A percentile compares a stretch with the other conserved stretches of the same genome.
Evolutionary conservation across 306 rosid genomes (phyloP).

Genomic region (Cucurbita maxima): DNA sequence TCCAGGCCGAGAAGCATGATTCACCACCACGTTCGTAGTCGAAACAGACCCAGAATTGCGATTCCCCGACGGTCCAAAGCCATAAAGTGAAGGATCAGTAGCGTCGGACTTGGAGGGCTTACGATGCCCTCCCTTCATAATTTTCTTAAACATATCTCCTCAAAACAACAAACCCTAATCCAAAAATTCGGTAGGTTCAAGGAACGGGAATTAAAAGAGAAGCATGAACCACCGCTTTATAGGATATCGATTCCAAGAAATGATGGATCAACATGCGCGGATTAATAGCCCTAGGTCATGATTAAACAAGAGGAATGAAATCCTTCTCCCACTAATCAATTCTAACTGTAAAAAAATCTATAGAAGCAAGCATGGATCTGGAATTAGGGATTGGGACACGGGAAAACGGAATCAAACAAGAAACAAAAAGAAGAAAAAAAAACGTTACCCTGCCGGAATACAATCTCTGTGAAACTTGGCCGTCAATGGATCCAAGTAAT

Average conservation of each 20-base stretch:
- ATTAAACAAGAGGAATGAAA: slow-evolving; percentile 12
- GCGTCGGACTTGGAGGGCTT: slow-evolving; percentile 86
- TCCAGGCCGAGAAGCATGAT: slow-evolving; percentile 60
- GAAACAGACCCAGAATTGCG: slow-evolving; percentile 28
- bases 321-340: slow-evolving; percentile 10
- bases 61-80: slow-evolving; percentile 21
- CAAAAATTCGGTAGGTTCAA: slow-evolving; percentile 18
- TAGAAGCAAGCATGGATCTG: slow-evolving; percentile 30
- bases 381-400: not conserved
- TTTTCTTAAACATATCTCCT: slow-evolving; percentile 63
- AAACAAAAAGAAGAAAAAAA: not conserved
- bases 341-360: slow-evolving; percentile 7
- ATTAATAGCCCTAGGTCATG: slow-evolving; percentile 14
- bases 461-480: slow-evolving; percentile 4
- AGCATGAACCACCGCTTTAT: slow-evolving; percentile 13
- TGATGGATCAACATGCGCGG: slow-evolving; percentile 16
- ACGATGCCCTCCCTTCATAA: slow-evolving; percentile 65
- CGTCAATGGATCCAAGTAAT: slow-evolving; percentile 20
- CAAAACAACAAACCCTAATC: slow-evolving; percentile 36
- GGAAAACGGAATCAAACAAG: not conserved
- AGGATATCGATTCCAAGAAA: slow-evolving; percentile 2
- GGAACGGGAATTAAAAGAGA: slow-evolving; percentile 14
- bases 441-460: slow-evolving; percentile 9
- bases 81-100: slow-evolving; percentile 32
- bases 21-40: slow-evolving; percentile 40